Conservation (phyloP, 495 filamentous ascomycete genomes). For the Lindgomyces ingoldianus region DNA sequence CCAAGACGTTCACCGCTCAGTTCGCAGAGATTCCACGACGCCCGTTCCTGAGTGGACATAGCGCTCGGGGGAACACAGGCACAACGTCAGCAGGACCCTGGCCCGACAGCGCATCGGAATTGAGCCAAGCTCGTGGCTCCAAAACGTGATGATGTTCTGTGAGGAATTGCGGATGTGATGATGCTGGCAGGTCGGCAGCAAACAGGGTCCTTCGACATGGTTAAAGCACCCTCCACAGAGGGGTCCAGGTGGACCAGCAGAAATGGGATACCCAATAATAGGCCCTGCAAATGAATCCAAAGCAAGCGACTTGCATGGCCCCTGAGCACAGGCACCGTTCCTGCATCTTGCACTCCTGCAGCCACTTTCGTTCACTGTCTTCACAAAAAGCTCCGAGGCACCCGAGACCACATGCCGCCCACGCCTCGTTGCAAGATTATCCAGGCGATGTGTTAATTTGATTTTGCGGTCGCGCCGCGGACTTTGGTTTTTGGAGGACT, state of each 20-base stretch:
- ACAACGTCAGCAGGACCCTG: not conserved
- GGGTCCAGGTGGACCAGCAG: not conserved
- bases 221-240: not conserved
- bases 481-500: not conserved
- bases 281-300: not conserved
- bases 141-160: too few relatives aligned
- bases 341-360: constrained; percentile 8
- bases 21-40: not conserved
- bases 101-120: not conserved
- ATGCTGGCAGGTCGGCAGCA: too few relatives aligned
- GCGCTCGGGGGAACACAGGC: not conserved
- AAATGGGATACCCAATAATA: not conserved
- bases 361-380: not conserved
- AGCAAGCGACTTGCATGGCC: not conserved
- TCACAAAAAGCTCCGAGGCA: not conserved
- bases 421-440: not conserved
- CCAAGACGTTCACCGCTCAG: not conserved
- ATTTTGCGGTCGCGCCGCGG: not conserved
- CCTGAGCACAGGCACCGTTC: constrained; percentile 19
- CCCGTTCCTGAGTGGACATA: too few relatives aligned
- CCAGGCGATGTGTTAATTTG: constrained; percentile 6
- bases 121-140: too few relatives aligned
- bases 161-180: too few relatives aligned
- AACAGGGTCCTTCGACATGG: too few relatives aligned
- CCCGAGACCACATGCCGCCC: not conserved